phyloP scores from a whole-genome alignment of 768 basidiomycete genomes.

The Mycena crocata region DNA sequence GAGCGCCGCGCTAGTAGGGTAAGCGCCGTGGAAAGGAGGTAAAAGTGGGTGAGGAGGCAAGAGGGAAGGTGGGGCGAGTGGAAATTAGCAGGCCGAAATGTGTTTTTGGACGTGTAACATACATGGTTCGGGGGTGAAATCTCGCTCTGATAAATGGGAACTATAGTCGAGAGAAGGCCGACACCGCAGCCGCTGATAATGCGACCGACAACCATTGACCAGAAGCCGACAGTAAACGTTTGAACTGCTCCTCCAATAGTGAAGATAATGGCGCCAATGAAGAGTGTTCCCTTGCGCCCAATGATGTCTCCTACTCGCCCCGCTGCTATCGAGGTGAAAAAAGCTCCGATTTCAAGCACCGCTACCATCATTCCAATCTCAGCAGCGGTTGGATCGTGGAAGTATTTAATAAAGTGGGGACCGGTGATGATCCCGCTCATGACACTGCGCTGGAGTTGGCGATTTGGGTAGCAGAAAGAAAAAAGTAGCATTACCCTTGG shows the following conservation, averaged over 20 bases:
- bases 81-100: background rate
- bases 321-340: conserved; percentile 90
- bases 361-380: conserved; percentile 95
- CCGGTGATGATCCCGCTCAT: conserved; percentile 95
- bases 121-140: conserved; percentile 94
- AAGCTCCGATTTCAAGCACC: conserved; percentile 92
- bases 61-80: too few species aligned
- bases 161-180: conserved; percentile 91
- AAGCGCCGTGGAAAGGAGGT: too few species aligned
- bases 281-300: conserved; percentile 87
- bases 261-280: conserved; percentile 86
- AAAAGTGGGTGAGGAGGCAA: too few species aligned
- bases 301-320: conserved; percentile 89
- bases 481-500: conserved; percentile 69
- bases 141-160: conserved; percentile 95
- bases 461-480: conserved; percentile 30
- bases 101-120: conserved; percentile 38
- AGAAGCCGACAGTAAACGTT: conserved; percentile 83
- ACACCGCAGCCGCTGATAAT: conserved; percentile 91
- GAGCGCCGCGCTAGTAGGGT: conserved; percentile 75
- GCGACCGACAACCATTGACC: conserved; percentile 85
- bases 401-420: conserved; percentile 84
- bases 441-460: conserved; percentile 59
- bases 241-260: conserved; percentile 89
- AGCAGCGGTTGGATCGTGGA: conserved; percentile 79